Evolutionary conservation across 441 rosid species (phyloP).

Genomic region (Codiaeum variegatum): DNA sequence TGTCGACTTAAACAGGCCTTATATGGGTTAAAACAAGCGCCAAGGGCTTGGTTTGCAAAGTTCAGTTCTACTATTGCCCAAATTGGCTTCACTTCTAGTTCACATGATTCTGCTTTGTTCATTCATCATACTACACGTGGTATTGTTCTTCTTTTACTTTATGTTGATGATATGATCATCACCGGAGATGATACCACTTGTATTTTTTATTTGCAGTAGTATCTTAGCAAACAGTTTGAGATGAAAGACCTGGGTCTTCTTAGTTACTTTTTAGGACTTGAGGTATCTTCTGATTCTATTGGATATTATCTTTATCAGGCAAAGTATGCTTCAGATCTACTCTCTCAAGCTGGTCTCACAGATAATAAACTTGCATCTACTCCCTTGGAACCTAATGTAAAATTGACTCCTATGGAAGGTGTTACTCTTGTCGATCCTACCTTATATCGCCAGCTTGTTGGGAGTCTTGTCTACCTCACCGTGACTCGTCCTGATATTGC

Average conservation of each 20-base stretch:
- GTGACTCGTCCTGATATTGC: neutral
- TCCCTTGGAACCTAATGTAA: neutral
- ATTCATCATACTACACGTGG: neutral
- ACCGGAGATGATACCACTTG: neutral
- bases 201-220: neutral
- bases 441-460: neutral
- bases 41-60: neutral
- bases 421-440: neutral
- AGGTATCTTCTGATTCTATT: neutral
- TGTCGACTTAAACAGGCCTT: neutral
- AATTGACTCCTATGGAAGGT: neutral
- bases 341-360: neutral
- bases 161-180: neutral
- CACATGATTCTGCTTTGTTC: neutral
- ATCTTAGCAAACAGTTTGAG: neutral
- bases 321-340: neutral
- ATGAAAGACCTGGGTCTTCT: no score
- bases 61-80: neutral
- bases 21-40: neutral
- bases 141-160: neutral
- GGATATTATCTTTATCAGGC: neutral
- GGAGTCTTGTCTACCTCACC: neutral
- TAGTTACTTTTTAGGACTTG: neutral
- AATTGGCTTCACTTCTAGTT: neutral
- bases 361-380: neutral